Percentiles rank a stretch among this genome's conserved stretches.
Conservation (phyloP, 768 basidiomycete genomes). For the Lactarius psammicola region DNA sequence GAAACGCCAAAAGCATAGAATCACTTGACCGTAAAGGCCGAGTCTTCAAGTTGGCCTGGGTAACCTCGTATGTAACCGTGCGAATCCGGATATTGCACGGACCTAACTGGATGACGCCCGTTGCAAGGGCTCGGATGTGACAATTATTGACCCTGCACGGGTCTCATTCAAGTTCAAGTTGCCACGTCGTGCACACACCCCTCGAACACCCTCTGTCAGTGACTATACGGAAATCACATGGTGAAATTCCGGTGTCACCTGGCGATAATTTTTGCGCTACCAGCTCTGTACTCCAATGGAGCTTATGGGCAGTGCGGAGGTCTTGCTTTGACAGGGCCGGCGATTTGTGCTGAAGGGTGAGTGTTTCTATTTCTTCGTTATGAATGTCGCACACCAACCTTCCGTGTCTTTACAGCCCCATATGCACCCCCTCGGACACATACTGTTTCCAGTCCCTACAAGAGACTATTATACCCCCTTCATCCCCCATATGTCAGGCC, state of each 20-base stretch:
- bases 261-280: neutral
- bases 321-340: neutral
- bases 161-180: neutral
- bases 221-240: neutral
- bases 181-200: neutral
- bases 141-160: no score
- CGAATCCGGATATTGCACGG: no score
- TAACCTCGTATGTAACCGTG: no score
- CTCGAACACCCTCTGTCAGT: neutral
- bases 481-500: no score
- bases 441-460: neutral
- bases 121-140: no score
- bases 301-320: conserved; percentile 13
- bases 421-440: neutral
- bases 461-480: neutral
- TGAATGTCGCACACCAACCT: neutral
- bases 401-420: neutral
- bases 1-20: no score
- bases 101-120: no score
- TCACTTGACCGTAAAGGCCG: no score
- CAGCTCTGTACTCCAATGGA: neutral
- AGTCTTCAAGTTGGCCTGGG: no score
- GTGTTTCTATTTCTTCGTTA: neutral
- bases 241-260: neutral
- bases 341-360: conserved; percentile 1